A percentile compares a stretch with the other conserved stretches of the same genome.
Conservation (phyloP, 2,329 filamentous ascomycete genomes). For the Fusarium gaditjirri region DNA sequence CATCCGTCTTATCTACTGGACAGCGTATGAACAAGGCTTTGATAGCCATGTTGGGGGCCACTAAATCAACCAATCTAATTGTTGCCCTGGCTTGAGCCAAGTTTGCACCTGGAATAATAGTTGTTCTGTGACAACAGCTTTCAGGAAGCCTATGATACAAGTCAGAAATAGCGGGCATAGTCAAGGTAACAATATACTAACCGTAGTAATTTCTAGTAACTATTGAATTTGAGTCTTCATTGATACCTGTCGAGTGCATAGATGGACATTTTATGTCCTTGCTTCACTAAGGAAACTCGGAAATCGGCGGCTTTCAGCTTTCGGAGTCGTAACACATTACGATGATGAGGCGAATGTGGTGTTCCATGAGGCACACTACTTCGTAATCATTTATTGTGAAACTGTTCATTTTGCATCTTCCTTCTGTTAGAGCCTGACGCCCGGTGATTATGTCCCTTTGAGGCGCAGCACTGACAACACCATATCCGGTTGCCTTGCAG, state of each 20-base stretch:
- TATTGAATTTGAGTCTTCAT: neutral
- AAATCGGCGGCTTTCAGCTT: neutral
- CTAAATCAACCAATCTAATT: neutral
- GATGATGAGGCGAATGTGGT: constrained; percentile 4
- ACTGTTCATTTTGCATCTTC: neutral
- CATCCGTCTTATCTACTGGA: neutral
- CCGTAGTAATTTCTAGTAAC: neutral
- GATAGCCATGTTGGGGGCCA: neutral
- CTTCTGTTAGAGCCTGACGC: constrained; percentile 15
- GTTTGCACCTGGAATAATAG: neutral
- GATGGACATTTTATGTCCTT: constrained; percentile 23
- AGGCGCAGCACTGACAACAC: constrained; percentile 22
- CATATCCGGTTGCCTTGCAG: constrained; percentile 7
- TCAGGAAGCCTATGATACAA: neutral
- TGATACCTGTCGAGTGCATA: neutral
- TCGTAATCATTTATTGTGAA: neutral
- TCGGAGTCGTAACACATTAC: constrained; percentile 2
- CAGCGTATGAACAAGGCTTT: constrained; percentile 1
- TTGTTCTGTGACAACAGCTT: neutral
- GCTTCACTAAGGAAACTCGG: neutral
- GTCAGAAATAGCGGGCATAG: neutral
- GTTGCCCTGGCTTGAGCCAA: neutral
- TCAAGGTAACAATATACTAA: neutral
- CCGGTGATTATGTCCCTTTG: constrained; percentile 11
- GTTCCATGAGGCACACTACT: neutral